These are phyloP conservation scores for Candida pseudofarinosa DNA, from an alignment of 805 yeast species.

Conservation along the genomic window DNA sequence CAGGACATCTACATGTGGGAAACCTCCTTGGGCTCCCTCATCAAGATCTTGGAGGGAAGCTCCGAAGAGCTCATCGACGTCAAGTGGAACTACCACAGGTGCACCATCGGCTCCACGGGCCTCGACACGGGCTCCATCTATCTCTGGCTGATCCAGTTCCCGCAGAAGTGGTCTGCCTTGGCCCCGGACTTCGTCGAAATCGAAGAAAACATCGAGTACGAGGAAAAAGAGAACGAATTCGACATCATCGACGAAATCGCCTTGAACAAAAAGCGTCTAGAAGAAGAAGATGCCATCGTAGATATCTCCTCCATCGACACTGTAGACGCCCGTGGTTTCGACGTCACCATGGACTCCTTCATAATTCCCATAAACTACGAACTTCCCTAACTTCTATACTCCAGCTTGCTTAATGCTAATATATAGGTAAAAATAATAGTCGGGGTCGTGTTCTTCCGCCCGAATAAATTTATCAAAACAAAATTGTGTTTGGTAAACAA, in stretches of 20 bases:
- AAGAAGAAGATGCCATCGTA: slow-evolving; percentile 57
- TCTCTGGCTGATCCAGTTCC: slow-evolving; percentile 75
- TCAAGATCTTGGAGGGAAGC: slow-evolving; percentile 86
- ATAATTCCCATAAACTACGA: slow-evolving; percentile 53
- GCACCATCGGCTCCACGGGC: slow-evolving; percentile 79
- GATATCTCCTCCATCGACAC: slow-evolving; percentile 65
- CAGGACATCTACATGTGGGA: slow-evolving; percentile 94
- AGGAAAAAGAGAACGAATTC: slow-evolving; percentile 88
- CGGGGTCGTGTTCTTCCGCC: neutral
- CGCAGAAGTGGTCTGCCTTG: slow-evolving; percentile 93
- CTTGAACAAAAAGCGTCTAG: slow-evolving; percentile 54
- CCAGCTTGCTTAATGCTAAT: neutral
- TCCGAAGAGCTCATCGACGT: slow-evolving; percentile 83
- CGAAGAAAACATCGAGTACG: slow-evolving; percentile 85
- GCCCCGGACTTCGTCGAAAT: slow-evolving; percentile 96
- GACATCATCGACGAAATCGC: slow-evolving; percentile 71
- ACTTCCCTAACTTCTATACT: neutral
- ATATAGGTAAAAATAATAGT: neutral
- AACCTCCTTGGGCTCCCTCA: slow-evolving; percentile 79
- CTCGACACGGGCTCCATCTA: slow-evolving; percentile 79
- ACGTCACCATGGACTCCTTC: slow-evolving; percentile 46
- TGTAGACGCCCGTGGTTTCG: slow-evolving; percentile 71
- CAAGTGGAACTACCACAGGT: slow-evolving; percentile 77
- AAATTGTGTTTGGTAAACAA: slow-evolving; percentile 19
- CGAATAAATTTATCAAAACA: slow-evolving; percentile 10